Evolutionary conservation across 305 asterid genomes (phyloP).

Genomic region (Petunia hybrid): DNA sequence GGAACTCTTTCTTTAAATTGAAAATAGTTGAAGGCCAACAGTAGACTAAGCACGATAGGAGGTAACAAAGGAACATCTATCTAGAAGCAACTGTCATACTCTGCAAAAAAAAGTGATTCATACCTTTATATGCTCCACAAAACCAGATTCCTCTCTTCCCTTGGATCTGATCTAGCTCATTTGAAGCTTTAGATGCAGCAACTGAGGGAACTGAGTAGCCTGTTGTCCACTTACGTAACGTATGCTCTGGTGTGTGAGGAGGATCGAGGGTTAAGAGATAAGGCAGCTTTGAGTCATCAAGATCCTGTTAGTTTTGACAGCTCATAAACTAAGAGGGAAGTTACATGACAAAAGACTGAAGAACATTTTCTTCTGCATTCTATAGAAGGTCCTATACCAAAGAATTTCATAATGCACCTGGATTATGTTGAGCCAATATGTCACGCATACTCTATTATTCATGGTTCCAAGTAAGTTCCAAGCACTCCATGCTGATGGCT

Average conservation of each 20-base stretch:
- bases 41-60: neutral
- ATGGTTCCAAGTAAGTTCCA: conserved; percentile 86
- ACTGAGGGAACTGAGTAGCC: conserved; percentile 88
- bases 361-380: neutral
- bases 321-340: neutral
- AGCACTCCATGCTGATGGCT: conserved; percentile 89
- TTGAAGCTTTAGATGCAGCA: conserved; percentile 79
- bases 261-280: conserved; percentile 78
- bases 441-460: conserved; percentile 67
- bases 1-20: no score
- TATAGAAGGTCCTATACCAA: neutral
- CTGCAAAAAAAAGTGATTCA: neutral
- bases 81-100: neutral
- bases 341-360: neutral
- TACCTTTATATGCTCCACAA: conserved; percentile 90
- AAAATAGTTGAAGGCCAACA: no score
- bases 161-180: conserved; percentile 66
- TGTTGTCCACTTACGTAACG: conserved; percentile 71
- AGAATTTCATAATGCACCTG: conserved; percentile 54
- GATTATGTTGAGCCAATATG: conserved; percentile 86
- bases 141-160: conserved; percentile 91
- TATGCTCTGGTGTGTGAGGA: conserved; percentile 61
- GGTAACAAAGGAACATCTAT: neutral
- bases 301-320: conserved; percentile 53
- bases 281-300: conserved; percentile 57